Conservation (phyloP, 768 basidiomycete genomes). For the Leucosporidium scottii region DNA sequence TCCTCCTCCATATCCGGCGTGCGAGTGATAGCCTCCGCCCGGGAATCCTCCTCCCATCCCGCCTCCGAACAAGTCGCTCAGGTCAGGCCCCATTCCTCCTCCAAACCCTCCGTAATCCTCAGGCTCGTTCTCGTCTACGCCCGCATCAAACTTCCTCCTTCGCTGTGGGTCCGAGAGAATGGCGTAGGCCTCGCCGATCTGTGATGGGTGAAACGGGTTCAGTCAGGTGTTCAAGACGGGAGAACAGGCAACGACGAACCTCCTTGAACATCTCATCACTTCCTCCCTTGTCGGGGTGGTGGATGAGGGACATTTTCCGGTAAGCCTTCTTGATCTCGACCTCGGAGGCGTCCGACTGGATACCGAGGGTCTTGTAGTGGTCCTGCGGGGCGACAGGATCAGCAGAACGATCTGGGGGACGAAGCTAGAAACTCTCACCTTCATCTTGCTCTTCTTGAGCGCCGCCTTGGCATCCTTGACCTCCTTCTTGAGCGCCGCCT, state of each 20-base stretch:
- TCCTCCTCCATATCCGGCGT: background rate
- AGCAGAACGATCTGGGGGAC: constrained; percentile 49
- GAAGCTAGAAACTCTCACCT: constrained; percentile 51
- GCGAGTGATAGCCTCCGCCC: background rate
- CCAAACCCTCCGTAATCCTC: constrained; percentile 24
- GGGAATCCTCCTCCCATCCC: constrained; percentile 8
- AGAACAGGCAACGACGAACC: constrained; percentile 16
- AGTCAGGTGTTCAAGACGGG: background rate
- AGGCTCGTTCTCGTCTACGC: constrained; percentile 32
- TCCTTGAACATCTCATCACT: constrained; percentile 92
- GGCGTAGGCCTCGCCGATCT: constrained; percentile 71
- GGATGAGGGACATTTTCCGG: constrained; percentile 47
- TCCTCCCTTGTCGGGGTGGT: constrained; percentile 58
- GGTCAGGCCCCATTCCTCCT: constrained; percentile 30
- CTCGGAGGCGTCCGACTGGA: constrained; percentile 39
- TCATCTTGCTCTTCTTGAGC: constrained; percentile 79
- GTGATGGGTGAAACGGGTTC: constrained; percentile 16
- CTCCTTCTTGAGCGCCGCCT: constrained; percentile 56
- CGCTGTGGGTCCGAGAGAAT: constrained; percentile 67
- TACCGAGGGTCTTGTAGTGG: constrained; percentile 41
- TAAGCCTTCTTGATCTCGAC: constrained; percentile 68
- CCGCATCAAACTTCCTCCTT: constrained; percentile 33
- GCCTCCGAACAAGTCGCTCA: constrained; percentile 29
- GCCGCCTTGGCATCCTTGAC: constrained; percentile 73
- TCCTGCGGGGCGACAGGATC: constrained; percentile 10